These are phyloP conservation scores for Singerocomus inundabilis DNA, from an alignment of 1,284 basidiomycete species.

Conservation along the genomic window DNA sequence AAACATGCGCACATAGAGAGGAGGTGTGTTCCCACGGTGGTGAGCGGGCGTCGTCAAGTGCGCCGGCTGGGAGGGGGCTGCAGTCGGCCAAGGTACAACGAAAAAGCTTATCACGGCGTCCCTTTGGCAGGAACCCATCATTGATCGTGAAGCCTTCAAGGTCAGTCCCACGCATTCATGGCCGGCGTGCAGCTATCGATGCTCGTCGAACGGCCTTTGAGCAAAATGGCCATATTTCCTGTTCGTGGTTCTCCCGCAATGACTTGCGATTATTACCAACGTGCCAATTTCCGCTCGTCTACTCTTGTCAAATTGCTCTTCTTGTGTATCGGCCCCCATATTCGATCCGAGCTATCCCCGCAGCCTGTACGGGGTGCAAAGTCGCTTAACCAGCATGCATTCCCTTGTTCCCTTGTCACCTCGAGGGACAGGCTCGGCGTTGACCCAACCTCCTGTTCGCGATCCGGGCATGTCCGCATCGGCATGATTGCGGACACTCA, in stretches of 20 bases:
- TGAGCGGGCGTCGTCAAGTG: too few relatives aligned
- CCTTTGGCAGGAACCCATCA: conserved; percentile 4
- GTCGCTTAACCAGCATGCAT: background rate
- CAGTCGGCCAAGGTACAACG: background rate
- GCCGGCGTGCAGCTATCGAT: background rate
- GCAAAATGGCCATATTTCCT: background rate
- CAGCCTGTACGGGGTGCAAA: background rate
- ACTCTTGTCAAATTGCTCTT: background rate
- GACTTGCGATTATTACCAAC: conserved; percentile 7
- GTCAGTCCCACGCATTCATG: background rate
- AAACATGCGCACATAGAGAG: background rate
- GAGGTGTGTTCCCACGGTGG: too few relatives aligned
- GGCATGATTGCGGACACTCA: background rate
- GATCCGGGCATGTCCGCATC: background rate
- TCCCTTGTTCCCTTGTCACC: conserved; percentile 6
- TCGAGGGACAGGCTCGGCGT: background rate
- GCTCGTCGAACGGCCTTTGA: background rate
- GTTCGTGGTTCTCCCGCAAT: conserved; percentile 4
- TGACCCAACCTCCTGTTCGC: background rate
- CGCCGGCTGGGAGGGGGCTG: too few relatives aligned
- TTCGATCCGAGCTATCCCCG: conserved; percentile 4
- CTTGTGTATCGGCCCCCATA: background rate
- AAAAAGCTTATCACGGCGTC: conserved; percentile 12
- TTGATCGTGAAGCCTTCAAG: background rate
- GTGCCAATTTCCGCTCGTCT: conserved; percentile 11